Conservation (phyloP, 768 basidiomycete genomes). For the Pleurotus giganteus region DNA sequence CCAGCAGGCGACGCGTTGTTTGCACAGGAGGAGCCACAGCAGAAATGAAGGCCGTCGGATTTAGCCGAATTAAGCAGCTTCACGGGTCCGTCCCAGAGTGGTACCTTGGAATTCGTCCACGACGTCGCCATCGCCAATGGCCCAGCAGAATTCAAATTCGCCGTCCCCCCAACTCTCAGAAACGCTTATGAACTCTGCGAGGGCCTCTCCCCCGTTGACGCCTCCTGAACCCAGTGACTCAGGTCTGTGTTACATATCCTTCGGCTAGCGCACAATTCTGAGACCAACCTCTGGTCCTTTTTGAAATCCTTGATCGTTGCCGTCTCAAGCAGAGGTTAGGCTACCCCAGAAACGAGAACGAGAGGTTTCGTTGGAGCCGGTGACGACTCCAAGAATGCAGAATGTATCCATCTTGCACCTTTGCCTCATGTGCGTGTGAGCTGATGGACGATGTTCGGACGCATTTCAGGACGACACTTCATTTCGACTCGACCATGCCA, state of each 20-base stretch:
- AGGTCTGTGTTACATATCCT: constrained; percentile 32
- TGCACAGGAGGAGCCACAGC: neutral
- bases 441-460: neutral
- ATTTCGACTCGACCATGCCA: constrained; percentile 36
- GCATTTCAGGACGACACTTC: constrained; percentile 39
- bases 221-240: constrained; percentile 41
- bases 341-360: constrained; percentile 72
- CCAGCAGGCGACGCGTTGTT: too few species aligned
- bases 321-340: constrained; percentile 36
- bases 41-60: constrained; percentile 25
- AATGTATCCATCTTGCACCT: constrained; percentile 15
- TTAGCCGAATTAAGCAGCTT: constrained; percentile 29
- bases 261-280: too few species aligned
- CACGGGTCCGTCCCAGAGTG: constrained; percentile 1
- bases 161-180: neutral
- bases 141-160: neutral
- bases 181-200: neutral
- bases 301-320: neutral
- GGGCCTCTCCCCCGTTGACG: constrained; percentile 32
- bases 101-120: constrained; percentile 7
- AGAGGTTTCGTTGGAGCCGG: constrained; percentile 75
- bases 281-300: neutral
- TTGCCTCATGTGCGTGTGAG: constrained; percentile 9
- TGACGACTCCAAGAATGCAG: constrained; percentile 41
- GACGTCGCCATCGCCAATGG: neutral